These are phyloP conservation scores for Gynandropsis gynandra DNA, from an alignment of 345 rosid species.

Conservation along the genomic window DNA sequence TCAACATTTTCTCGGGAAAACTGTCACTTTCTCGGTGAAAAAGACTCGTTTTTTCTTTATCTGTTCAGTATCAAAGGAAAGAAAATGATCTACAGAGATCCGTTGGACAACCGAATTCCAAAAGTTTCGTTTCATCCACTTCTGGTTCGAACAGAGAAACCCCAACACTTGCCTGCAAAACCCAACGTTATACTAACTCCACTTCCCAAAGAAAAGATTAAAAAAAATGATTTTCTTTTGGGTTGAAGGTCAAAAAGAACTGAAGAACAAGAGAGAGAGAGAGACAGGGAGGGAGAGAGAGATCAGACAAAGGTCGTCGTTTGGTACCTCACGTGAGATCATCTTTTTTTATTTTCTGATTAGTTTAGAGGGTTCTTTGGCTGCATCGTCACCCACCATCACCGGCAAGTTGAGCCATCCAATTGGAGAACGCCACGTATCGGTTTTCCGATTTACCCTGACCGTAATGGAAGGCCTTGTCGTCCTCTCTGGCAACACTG, in stretches of 20 bases:
- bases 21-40: constrained; percentile 24
- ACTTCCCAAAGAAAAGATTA: constrained; percentile 12
- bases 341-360: neutral
- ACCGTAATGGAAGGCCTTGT: no score
- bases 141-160: constrained; percentile 13
- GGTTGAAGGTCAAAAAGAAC: neutral
- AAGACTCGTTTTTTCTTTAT: constrained; percentile 13
- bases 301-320: constrained; percentile 26
- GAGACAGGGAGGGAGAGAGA: constrained; percentile 15
- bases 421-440: no score
- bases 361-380: no score
- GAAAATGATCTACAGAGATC: constrained; percentile 7
- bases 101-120: neutral
- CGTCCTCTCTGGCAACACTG: no score
- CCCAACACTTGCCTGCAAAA: constrained; percentile 11
- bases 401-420: no score
- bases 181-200: constrained; percentile 23
- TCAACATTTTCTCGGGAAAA: constrained; percentile 24
- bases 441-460: no score
- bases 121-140: constrained; percentile 10
- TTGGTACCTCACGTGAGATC: constrained; percentile 29
- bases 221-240: constrained; percentile 1
- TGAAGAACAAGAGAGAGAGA: neutral
- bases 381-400: no score
- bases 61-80: constrained; percentile 14